Percentiles rank a stretch among this genome's conserved stretches.
phyloP scores from a whole-genome alignment of 352 stramenopile species.

The Phytopythium boreale region DNA sequence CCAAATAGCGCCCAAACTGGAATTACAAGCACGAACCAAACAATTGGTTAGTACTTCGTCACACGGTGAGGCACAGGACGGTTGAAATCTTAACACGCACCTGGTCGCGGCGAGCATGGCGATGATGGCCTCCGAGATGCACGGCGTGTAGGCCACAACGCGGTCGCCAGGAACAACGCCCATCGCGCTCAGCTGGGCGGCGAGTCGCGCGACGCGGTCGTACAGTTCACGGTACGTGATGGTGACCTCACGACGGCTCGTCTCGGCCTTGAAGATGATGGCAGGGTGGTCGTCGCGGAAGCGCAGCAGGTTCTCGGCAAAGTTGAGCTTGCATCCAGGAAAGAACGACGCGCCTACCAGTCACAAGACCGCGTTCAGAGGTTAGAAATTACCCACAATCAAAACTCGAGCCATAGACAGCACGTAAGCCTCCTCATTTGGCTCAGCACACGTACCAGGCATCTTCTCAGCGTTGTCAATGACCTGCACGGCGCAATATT shows the following conservation, averaged over 20 bases:
- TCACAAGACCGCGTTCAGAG: no score
- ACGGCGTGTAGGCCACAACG: slow-evolving; percentile 66
- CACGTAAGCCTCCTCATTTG: no score
- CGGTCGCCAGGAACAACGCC: slow-evolving; percentile 55
- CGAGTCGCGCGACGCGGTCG: slow-evolving; percentile 43
- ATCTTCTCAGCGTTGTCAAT: slow-evolving; percentile 68
- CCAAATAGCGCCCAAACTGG: slow-evolving; percentile 57
- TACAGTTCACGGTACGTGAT: slow-evolving; percentile 74
- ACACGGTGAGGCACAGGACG: no score
- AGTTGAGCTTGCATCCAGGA: slow-evolving; percentile 58
- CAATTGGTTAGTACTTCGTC: no score
- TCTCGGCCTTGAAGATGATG: slow-evolving; percentile 77
- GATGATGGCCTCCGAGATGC: slow-evolving; percentile 67
- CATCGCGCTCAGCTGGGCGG: slow-evolving; percentile 37
- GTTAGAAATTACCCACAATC: no score
- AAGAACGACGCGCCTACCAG: slow-evolving; percentile 78
- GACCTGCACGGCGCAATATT: no score
- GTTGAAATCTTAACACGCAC: slow-evolving; percentile 11
- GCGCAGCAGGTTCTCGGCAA: slow-evolving; percentile 72
- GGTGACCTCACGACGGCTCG: slow-evolving; percentile 44
- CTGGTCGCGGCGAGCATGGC: slow-evolving; percentile 73
- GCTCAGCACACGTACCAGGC: slow-evolving; percentile 26
- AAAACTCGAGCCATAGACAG: no score
- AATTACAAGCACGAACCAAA: neutral
- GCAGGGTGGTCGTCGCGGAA: slow-evolving; percentile 68